Conservation (phyloP, 192 early-diverging fungal species). For the Haplosporangium gracile region DNA sequence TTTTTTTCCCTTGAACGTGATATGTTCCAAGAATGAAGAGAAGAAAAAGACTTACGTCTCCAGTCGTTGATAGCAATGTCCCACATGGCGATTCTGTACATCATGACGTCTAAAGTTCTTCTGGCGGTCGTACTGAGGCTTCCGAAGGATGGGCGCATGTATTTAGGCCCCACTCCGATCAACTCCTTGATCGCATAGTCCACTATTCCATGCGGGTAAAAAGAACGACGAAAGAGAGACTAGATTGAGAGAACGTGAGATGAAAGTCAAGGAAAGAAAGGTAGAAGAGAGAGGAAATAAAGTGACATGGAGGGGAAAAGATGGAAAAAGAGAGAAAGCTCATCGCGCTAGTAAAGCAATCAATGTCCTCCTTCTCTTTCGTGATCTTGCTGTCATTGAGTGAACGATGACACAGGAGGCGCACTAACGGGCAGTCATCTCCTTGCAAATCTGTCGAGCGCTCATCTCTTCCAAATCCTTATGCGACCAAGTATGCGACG, state of each 20-base stretch:
- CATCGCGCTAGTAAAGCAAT: not conserved
- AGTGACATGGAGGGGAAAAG: too few relatives aligned
- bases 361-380: not conserved
- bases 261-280: too few relatives aligned
- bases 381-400: not conserved
- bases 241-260: too few relatives aligned
- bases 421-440: slow-evolving; percentile 18
- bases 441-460: slow-evolving; percentile 17
- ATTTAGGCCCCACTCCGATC: slow-evolving; percentile 64
- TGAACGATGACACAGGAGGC: not conserved
- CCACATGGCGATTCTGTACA: slow-evolving; percentile 57
- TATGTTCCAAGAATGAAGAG: not conserved
- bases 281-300: too few relatives aligned
- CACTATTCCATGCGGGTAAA: slow-evolving; percentile 1
- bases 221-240: too few relatives aligned
- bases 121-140: slow-evolving; percentile 19
- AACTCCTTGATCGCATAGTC: slow-evolving; percentile 27
- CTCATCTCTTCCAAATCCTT: slow-evolving; percentile 25
- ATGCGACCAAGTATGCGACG: slow-evolving; percentile 65
- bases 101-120: slow-evolving; percentile 20
- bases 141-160: slow-evolving; percentile 62
- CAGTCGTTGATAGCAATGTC: slow-evolving; percentile 58
- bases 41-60: not conserved
- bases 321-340: not conserved
- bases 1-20: not conserved